phyloP scores from a whole-genome alignment of 2,329 filamentous ascomycete genomes.

The Curvularia verruculosa region DNA sequence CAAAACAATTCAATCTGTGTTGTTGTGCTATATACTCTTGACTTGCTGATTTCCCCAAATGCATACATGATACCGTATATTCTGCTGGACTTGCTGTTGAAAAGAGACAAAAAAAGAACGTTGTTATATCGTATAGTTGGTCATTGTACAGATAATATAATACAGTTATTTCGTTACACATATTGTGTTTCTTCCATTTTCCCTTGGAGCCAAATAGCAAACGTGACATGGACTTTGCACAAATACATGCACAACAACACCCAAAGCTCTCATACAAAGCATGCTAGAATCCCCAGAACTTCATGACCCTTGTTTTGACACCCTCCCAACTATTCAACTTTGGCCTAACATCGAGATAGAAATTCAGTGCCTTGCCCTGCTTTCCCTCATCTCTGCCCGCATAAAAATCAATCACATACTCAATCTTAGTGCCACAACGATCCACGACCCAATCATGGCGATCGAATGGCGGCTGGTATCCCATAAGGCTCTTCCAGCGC shows the following conservation, averaged over 20 bases:
- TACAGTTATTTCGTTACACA: not conserved
- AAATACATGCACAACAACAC: not conserved
- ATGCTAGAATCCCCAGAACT: conserved; percentile 54
- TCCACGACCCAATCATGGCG: conserved; percentile 97
- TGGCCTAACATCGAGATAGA: conserved; percentile 69
- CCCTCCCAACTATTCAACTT: conserved; percentile 70
- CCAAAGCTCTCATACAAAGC: not conserved
- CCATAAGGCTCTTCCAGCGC: conserved; percentile 78
- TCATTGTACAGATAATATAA: not conserved
- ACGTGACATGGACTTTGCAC: not conserved
- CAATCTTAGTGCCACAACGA: conserved; percentile 80
- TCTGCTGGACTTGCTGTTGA: not conserved
- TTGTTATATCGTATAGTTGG: not conserved
- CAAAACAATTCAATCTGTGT: not conserved
- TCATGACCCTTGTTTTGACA: conserved; percentile 61
- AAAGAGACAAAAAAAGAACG: not conserved
- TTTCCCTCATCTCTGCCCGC: conserved; percentile 66
- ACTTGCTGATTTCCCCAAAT: not conserved
- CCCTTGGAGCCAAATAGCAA: not conserved
- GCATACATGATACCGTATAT: too few relatives aligned
- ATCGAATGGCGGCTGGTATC: conserved; percentile 93
- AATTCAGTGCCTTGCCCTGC: conserved; percentile 60
- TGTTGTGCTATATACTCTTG: not conserved
- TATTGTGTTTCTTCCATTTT: not conserved
- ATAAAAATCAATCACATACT: conserved; percentile 99